phyloP scores from a whole-genome alignment of 2,329 filamentous ascomycete genomes.

The Tolypocladium inflatum region DNA sequence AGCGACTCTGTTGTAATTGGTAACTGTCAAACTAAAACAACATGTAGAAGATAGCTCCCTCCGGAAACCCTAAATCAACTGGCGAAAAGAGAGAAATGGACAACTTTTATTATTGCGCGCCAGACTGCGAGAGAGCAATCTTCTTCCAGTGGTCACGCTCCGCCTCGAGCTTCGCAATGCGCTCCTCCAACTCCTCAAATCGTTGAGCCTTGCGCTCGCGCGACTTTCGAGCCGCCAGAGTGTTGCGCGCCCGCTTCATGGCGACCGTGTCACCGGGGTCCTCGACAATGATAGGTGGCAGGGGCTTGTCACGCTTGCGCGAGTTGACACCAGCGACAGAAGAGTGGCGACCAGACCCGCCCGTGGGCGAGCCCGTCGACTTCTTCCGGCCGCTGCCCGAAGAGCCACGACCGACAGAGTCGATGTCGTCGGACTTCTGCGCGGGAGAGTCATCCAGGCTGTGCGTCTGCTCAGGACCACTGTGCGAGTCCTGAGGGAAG shows the following conservation, averaged over 20 bases:
- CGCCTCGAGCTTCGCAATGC: conserved; percentile 59
- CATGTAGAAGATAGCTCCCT: neutral
- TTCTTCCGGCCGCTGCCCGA: conserved; percentile 33
- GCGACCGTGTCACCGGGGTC: conserved; percentile 68
- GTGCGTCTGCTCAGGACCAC: conserved; percentile 12
- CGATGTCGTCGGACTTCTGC: conserved; percentile 37
- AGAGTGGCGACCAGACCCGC: conserved; percentile 46
- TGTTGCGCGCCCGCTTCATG: conserved; percentile 90
- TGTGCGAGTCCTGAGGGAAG: conserved; percentile 46
- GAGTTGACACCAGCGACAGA: conserved; percentile 60
- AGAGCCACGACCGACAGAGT: conserved; percentile 30
- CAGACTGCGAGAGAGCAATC: conserved; percentile 33
- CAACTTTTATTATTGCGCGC: conserved; percentile 4
- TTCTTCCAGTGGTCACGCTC: conserved; percentile 59
- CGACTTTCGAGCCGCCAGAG: conserved; percentile 86
- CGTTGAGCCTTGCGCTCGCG: conserved; percentile 75
- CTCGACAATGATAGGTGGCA: conserved; percentile 67
- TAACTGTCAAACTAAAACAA: neutral
- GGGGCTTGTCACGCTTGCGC: conserved; percentile 70
- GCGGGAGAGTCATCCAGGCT: conserved; percentile 32
- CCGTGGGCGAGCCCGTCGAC: conserved; percentile 33
- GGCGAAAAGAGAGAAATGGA: conserved; percentile 5
- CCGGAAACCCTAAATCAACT: neutral
- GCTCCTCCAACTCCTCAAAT: conserved; percentile 63
- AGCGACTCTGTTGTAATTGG: neutral